A percentile compares a stretch with the other conserved stretches of the same genome.
Conservation (phyloP, 2,329 filamentous ascomycete species). For the Colletotrichum tamarilloi region DNA sequence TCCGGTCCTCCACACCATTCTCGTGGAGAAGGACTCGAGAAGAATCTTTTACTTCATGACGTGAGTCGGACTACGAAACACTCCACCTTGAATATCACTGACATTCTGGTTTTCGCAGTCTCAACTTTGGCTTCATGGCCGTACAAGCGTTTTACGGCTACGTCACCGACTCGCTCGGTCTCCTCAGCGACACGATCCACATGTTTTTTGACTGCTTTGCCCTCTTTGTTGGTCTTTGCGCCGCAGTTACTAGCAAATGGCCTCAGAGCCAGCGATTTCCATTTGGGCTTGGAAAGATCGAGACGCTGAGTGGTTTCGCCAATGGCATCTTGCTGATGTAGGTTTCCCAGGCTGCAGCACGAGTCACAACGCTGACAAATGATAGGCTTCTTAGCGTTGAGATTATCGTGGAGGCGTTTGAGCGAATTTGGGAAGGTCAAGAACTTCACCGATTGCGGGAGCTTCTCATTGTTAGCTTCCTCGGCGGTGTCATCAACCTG, state of each 20-base stretch:
- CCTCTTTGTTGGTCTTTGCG: slow-evolving; percentile 87
- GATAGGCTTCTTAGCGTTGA: slow-evolving; percentile 89
- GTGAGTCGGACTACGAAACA: slow-evolving; percentile 59
- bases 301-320: slow-evolving; percentile 94
- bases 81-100: slow-evolving; percentile 18
- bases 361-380: neutral
- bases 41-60: slow-evolving; percentile 97
- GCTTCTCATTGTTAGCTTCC: slow-evolving; percentile 86
- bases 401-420: slow-evolving; percentile 94
- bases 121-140: slow-evolving; percentile 96
- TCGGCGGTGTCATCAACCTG: slow-evolving; percentile 90
- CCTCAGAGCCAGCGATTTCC: slow-evolving; percentile 89
- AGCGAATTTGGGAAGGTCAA: slow-evolving; percentile 84
- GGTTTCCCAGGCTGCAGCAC: slow-evolving; percentile 41
- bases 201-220: slow-evolving; percentile 99
- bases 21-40: slow-evolving; percentile 91
- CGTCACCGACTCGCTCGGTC: slow-evolving; percentile 88
- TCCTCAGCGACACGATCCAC: slow-evolving; percentile 98
- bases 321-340: slow-evolving; percentile 95
- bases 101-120: slow-evolving; percentile 57
- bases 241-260: slow-evolving; percentile 97
- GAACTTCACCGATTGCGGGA: slow-evolving; percentile 88
- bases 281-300: slow-evolving; percentile 96
- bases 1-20: slow-evolving; percentile 85
- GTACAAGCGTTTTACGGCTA: slow-evolving; percentile 96